Evolutionary conservation across 2,329 filamentous ascomycete genomes (phyloP), one percentile per base, ranked within the genome.

Genomic region (Hymenoscyphus fraxineus): DNA sequence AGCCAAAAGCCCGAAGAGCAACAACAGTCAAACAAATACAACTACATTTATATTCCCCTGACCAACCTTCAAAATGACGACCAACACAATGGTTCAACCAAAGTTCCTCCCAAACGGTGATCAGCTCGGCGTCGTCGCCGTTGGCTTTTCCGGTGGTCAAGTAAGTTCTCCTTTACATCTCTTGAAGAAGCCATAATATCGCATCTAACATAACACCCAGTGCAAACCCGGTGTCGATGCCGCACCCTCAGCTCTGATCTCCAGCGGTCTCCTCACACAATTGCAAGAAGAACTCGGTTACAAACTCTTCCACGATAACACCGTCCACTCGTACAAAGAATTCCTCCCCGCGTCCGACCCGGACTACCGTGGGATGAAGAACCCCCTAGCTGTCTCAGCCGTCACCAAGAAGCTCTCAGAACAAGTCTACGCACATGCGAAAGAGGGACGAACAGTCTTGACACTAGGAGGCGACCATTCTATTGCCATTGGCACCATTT

Each of bases 401-500:
- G 94, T 97, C 58, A 98, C 92, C 1, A 79, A 88, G 74, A 83
- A 86, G 72, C 88, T 99, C 68, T 88, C 88, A 76, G 81, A 88
- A 64, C 92, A 97, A 79, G 92, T 96, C 60, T 97, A 98, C 82
- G 82, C 86, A 69, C 92, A 98, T 75, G 92, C 94, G 58, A 85
- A 83, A 70, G 81, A 90, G 69, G 95, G 95, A 40, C 88, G 93
- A 66, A 88, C 97, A 77, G 93, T 96, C 1, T 84, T 99, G 64
- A 99, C 95, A 0, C 87, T 99, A 10, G 95, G 95, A 64, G 95
- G 95, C 62, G 95, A 99, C 80, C 95, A 99, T 82, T 93, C 89
- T 69, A 96, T 99, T 75, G 95, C 95, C 68, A 96, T 99, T 72
- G 95, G 95, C 68, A 96, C 92, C 58, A 87, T 99, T 71, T 89